Percentiles rank a stretch among this genome's conserved stretches.
phyloP scores from a whole-genome alignment of 441 rosid species.

The Mallotus repandus region DNA sequence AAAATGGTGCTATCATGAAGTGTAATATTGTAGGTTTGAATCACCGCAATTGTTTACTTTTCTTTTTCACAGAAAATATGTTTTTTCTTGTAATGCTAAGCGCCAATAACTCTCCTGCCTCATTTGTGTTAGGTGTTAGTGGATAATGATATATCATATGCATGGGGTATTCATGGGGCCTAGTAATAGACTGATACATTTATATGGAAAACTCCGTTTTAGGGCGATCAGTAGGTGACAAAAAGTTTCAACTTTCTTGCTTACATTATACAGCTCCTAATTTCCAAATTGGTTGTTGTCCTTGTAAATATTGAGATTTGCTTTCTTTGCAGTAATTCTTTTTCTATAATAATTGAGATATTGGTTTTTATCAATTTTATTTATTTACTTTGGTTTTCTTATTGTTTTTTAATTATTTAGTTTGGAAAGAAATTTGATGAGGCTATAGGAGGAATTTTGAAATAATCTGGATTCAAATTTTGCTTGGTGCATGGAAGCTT shows the following conservation, averaged over 20 bases:
- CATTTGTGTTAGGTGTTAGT: slow-evolving; percentile 32
- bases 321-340: background rate
- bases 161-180: slow-evolving; percentile 62
- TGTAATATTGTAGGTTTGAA: background rate
- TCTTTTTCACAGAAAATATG: background rate
- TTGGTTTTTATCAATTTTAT: background rate
- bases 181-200: slow-evolving; percentile 27
- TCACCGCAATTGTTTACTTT: no score
- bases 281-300: slow-evolving; percentile 27
- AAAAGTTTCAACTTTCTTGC: slow-evolving; percentile 24
- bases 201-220: slow-evolving; percentile 46
- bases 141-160: slow-evolving; percentile 40
- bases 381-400: background rate
- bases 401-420: background rate
- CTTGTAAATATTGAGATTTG: slow-evolving; percentile 20
- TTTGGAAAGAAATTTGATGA: background rate
- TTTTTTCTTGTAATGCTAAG: slow-evolving; percentile 6
- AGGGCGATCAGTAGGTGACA: slow-evolving; percentile 30
- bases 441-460: no score
- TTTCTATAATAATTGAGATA: background rate
- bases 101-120: slow-evolving; percentile 26
- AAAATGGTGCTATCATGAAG: background rate
- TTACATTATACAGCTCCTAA: slow-evolving; percentile 18
- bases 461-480: no score
- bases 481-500: no score